phyloP scores from a whole-genome alignment of 140 eudicot genomes.

The Ambrosia hybrid region DNA sequence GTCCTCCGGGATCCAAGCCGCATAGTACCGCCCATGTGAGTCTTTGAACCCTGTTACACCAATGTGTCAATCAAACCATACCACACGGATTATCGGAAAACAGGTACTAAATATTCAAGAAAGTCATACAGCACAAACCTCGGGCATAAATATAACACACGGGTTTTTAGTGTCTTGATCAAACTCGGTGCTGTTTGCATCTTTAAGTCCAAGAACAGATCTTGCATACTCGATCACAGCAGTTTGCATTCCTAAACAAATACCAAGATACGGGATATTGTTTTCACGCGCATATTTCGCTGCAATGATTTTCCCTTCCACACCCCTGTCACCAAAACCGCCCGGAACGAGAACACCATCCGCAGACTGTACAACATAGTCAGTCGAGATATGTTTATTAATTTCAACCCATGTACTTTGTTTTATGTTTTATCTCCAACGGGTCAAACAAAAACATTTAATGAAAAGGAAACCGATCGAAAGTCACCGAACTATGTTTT shows the following conservation, averaged over 20 bases:
- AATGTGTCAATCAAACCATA: background rate
- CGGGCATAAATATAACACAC: constrained; percentile 97
- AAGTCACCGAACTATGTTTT: too few relatives aligned
- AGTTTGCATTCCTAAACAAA: constrained; percentile 94
- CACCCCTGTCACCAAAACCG: constrained; percentile 99
- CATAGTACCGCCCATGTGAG: constrained; percentile 99
- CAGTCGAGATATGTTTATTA: background rate
- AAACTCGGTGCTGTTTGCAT: constrained; percentile 96
- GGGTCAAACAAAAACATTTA: background rate
- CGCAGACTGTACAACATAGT: constrained; percentile 57
- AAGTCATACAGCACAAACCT: constrained; percentile 42
- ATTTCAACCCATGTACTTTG: background rate
- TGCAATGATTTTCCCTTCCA: constrained; percentile 95
- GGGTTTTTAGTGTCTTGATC: constrained; percentile 70
- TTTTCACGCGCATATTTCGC: constrained; percentile 93
- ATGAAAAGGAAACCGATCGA: background rate
- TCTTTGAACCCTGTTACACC: constrained; percentile 75
- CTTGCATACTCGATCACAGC: constrained; percentile 94
- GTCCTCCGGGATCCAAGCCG: constrained; percentile 99
- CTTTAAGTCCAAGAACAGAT: constrained; percentile 67
- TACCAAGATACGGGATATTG: constrained; percentile 80
- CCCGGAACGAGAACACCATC: constrained; percentile 95
- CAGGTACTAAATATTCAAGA: background rate
- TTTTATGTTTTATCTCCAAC: background rate
- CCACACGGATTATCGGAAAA: too few relatives aligned